These are phyloP conservation scores for Pichia californica DNA, from an alignment of 805 yeast genomes.

Conservation along the genomic window DNA sequence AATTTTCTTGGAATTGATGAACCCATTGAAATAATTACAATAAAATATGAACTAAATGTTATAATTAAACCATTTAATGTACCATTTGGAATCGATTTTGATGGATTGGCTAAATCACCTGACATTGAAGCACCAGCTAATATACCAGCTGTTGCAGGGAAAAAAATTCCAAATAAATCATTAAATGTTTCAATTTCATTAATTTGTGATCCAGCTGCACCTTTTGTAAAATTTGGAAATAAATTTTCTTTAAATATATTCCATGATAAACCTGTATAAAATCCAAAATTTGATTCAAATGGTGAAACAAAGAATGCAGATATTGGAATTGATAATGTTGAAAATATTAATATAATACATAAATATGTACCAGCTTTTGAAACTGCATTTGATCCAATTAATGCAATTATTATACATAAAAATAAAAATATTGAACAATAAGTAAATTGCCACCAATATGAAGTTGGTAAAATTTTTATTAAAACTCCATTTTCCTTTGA, in stretches of 20 bases:
- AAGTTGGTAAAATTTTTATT: conserved; percentile 50
- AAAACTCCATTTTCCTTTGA: conserved; percentile 56
- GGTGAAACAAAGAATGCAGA: conserved; percentile 65
- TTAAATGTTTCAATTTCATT: conserved; percentile 64
- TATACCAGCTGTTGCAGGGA: conserved; percentile 98
- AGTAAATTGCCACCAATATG: conserved; percentile 57
- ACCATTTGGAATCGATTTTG: conserved; percentile 88
- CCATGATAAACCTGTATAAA: conserved; percentile 73
- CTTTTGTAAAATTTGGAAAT: conserved; percentile 73
- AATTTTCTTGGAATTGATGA: conserved; percentile 73
- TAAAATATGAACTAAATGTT: conserved; percentile 68
- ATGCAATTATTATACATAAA: conserved; percentile 65
- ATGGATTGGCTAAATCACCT: conserved; percentile 82
- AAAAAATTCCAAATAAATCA: conserved; percentile 87
- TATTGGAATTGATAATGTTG: conserved; percentile 77
- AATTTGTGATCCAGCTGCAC: conserved; percentile 85
- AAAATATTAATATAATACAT: conserved; percentile 56
- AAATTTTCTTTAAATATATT: conserved; percentile 58
- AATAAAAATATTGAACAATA: conserved; percentile 70
- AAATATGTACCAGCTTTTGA: conserved; percentile 75
- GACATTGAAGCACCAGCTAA: conserved; percentile 99
- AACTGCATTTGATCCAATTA: conserved; percentile 76
- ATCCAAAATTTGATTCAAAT: conserved; percentile 46
- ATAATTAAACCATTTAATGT: conserved; percentile 76
- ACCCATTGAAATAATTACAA: conserved; percentile 81